Evolutionary conservation across 2,329 filamentous ascomycete species (phyloP).

Genomic region (Venturia carpophila): DNA sequence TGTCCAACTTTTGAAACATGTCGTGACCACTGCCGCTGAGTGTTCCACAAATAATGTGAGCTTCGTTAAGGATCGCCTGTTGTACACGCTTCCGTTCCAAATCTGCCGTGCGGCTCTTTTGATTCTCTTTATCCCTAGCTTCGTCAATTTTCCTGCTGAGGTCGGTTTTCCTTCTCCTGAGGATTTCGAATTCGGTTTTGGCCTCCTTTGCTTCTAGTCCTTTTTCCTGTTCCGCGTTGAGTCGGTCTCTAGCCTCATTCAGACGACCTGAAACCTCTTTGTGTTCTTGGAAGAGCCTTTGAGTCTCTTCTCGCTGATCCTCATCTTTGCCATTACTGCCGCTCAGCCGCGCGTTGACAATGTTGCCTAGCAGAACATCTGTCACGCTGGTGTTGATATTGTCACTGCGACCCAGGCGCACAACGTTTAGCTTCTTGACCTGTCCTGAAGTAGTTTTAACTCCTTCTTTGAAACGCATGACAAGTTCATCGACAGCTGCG

Average conservation of each 20-base stretch:
- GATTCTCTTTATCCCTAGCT: conserved; percentile 77
- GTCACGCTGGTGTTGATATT: conserved; percentile 83
- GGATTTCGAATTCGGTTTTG: conserved; percentile 66
- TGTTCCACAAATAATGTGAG: conserved; percentile 90
- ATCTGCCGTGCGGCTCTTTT: conserved; percentile 73
- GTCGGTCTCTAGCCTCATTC: conserved; percentile 58
- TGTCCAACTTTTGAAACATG: conserved; percentile 88
- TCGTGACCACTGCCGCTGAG: conserved; percentile 94
- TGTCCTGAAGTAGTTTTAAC: conserved; percentile 70
- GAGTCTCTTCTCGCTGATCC: conserved; percentile 43
- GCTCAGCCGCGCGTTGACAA: conserved; percentile 65
- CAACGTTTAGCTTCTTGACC: conserved; percentile 69
- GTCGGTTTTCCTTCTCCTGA: conserved; percentile 67
- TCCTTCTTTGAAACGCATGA: conserved; percentile 82
- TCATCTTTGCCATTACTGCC: conserved; percentile 35
- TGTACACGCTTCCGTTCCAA: conserved; percentile 76
- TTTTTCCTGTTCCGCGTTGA: conserved; percentile 44
- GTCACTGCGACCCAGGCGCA: conserved; percentile 84
- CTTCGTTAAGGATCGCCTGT: conserved; percentile 81
- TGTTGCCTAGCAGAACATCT: conserved; percentile 87
- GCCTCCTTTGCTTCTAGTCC: conserved; percentile 57
- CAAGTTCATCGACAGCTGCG: conserved; percentile 91
- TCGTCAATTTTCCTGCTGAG: conserved; percentile 81
- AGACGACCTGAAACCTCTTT: conserved; percentile 57
- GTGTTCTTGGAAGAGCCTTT: conserved; percentile 64